Percentiles rank a stretch among this genome's conserved stretches.
These are phyloP conservation scores for Chernovozyma sophiae-reginae DNA, from an alignment of 1,139 yeast species.

Conservation along the genomic window DNA sequence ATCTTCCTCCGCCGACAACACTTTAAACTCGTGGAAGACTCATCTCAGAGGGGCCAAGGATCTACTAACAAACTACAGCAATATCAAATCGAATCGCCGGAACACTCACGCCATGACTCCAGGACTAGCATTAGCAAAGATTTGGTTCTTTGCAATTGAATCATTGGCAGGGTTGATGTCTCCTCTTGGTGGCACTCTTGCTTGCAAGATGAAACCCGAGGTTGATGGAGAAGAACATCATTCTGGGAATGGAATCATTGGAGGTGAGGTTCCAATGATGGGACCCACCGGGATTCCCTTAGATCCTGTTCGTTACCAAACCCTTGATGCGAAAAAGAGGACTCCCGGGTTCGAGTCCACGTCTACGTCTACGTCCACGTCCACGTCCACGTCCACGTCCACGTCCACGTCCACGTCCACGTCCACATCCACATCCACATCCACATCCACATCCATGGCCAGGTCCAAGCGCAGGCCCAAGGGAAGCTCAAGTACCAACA, in stretches of 20 bases:
- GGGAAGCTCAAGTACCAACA: no score
- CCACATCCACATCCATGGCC: no score
- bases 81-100: conserved; percentile 14
- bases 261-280: not conserved
- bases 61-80: conserved; percentile 29
- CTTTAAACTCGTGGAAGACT: conserved; percentile 32
- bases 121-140: conserved; percentile 42
- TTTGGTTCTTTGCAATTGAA: conserved; percentile 46
- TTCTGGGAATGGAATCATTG: conserved; percentile 8
- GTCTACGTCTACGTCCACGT: not conserved
- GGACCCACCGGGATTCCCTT: not conserved
- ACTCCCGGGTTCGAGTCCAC: not conserved
- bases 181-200: conserved; percentile 30
- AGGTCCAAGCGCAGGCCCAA: no score
- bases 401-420: no score
- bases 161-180: conserved; percentile 31
- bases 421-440: no score
- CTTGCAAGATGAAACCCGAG: conserved; percentile 5
- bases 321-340: not conserved
- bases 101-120: conserved; percentile 14
- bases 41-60: conserved; percentile 42
- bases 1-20: conserved; percentile 9
- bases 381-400: no score
- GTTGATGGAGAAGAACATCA: conserved; percentile 3
- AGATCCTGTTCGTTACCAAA: not conserved